Evolutionary conservation across 1,139 yeast genomes (phyloP).

Genomic region (Candida sp.): DNA sequence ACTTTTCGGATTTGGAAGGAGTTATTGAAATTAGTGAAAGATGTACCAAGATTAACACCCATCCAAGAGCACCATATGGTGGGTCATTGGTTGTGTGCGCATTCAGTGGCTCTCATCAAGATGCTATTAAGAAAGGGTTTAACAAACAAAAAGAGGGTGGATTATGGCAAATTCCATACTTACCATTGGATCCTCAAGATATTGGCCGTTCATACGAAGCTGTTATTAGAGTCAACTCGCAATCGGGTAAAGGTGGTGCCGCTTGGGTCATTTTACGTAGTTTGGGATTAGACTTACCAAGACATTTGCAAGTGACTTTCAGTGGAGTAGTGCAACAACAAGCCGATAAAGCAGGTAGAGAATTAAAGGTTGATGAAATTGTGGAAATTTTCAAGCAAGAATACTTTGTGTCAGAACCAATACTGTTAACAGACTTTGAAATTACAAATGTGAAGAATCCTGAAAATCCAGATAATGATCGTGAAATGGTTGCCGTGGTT

Average conservation of each 20-base stretch:
- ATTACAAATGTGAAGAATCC: constrained; percentile 21
- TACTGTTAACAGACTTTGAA: constrained; percentile 33
- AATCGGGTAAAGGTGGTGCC: constrained; percentile 50
- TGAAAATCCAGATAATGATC: constrained; percentile 17
- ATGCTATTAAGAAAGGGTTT: constrained; percentile 50
- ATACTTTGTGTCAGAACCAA: constrained; percentile 23
- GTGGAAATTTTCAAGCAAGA: constrained; percentile 33
- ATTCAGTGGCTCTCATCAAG: constrained; percentile 49
- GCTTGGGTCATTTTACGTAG: constrained; percentile 49
- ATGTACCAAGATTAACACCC: constrained; percentile 46
- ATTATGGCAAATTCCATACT: constrained; percentile 43
- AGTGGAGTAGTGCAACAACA: constrained; percentile 35
- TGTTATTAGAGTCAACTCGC: constrained; percentile 49
- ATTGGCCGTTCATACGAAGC: constrained; percentile 50
- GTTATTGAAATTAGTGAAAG: constrained; percentile 42
- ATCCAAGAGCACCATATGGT: constrained; percentile 48
- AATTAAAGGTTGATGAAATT: constrained; percentile 42
- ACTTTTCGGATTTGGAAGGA: constrained; percentile 39
- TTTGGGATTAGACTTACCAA: constrained; percentile 46
- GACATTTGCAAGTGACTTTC: constrained; percentile 42
- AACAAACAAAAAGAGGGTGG: constrained; percentile 24
- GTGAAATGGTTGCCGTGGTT: constrained; percentile 30
- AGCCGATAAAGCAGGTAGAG: constrained; percentile 44
- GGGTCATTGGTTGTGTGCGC: constrained; percentile 50
- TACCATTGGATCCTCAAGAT: constrained; percentile 49